Conservation (phyloP, 331 rosid species). For the Quercus tomentella region DNA sequence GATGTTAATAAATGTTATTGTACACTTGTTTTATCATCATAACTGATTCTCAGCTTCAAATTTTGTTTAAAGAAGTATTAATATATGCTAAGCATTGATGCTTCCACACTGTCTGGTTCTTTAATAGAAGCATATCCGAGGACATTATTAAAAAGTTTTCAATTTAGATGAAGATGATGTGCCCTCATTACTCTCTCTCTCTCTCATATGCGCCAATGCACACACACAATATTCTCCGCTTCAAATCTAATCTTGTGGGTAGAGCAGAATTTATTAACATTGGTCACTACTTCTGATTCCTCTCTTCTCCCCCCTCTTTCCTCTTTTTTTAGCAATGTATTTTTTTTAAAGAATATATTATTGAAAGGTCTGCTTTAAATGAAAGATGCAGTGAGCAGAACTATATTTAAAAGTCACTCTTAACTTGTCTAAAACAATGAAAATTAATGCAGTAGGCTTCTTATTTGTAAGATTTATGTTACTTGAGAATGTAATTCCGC, state of each 20-base stretch:
- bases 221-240: no score
- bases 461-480: background rate
- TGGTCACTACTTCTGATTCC: background rate
- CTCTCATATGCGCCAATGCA: no score
- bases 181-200: background rate
- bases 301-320: background rate
- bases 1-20: no score
- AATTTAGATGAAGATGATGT: background rate
- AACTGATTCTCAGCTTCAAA: background rate
- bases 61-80: background rate
- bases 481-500: background rate
- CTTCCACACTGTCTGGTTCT: background rate
- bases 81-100: background rate
- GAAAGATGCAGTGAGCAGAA: background rate
- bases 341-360: background rate
- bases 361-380: background rate
- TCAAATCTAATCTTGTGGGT: no score
- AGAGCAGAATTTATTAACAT: no score
- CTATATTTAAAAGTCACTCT: no score
- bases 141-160: background rate
- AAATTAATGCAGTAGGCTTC: background rate
- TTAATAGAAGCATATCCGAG: background rate
- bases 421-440: no score
- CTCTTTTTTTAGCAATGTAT: background rate
- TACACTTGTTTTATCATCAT: no score